These are phyloP conservation scores for Wilhelminamyces savonicus DNA, from an alignment of 805 yeast species.

Conservation along the genomic window DNA sequence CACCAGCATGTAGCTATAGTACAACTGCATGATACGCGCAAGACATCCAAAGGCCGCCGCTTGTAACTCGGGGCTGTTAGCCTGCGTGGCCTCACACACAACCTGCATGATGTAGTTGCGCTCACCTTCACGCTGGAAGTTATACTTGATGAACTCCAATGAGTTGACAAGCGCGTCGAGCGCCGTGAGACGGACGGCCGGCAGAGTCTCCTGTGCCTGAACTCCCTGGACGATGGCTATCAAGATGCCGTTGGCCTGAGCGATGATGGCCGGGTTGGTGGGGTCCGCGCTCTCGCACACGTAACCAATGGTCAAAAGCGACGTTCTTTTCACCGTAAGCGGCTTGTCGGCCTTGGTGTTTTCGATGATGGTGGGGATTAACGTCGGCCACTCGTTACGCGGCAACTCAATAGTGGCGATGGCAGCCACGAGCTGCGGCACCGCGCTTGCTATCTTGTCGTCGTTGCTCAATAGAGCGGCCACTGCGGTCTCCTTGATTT, in stretches of 20 bases:
- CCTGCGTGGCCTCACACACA: conserved; percentile 98
- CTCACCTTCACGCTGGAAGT: conserved; percentile 91
- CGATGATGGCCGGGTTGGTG: conserved; percentile 61
- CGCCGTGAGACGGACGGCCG: conserved; percentile 79
- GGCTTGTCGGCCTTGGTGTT: conserved; percentile 79
- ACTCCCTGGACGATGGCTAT: conserved; percentile 98
- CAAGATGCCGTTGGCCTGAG: conserved; percentile 86
- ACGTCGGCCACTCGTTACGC: conserved; percentile 77
- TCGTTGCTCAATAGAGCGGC: conserved; percentile 57
- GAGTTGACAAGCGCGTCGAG: conserved; percentile 88
- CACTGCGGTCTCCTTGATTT: conserved; percentile 58
- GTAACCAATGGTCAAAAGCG: conserved; percentile 86
- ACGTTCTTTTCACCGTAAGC: conserved; percentile 76
- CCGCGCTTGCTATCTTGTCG: conserved; percentile 76
- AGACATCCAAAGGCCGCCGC: conserved; percentile 95
- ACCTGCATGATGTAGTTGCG: conserved; percentile 97
- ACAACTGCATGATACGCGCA: conserved; percentile 83
- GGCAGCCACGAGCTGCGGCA: conserved; percentile 93
- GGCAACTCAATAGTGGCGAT: conserved; percentile 96
- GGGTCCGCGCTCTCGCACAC: conserved; percentile 95
- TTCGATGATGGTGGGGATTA: conserved; percentile 77
- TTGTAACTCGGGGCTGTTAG: conserved; percentile 72
- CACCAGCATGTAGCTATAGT: conserved; percentile 83
- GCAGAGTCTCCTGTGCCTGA: conserved; percentile 69
- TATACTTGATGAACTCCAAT: conserved; percentile 78